Evolutionary conservation across 352 stramenopile genomes (phyloP).

Genomic region (Phytophthora rubi): DNA sequence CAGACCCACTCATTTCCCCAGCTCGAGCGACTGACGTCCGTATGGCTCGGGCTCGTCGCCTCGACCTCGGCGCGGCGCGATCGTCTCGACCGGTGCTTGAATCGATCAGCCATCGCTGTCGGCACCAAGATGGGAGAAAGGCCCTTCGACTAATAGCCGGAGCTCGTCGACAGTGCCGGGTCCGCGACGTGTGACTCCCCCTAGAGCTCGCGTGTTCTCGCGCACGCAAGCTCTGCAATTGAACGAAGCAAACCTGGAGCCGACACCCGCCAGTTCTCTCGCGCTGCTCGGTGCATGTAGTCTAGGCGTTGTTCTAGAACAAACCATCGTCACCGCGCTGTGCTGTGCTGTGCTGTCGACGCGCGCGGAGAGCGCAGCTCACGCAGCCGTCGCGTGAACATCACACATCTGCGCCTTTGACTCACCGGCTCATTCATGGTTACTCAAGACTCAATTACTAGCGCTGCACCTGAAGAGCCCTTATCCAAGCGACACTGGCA

Average conservation of each 20-base stretch:
- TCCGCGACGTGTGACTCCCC: conserved; percentile 22
- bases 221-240: conserved; percentile 36
- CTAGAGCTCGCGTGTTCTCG: conserved; percentile 30
- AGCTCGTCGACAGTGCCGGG: conserved; percentile 12
- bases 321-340: conserved; percentile 7
- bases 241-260: conserved; percentile 23
- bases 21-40: conserved; percentile 17
- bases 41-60: conserved; percentile 18
- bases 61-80: neutral
- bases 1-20: conserved; percentile 39
- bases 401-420: conserved; percentile 9
- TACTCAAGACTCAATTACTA: conserved; percentile 26
- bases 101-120: conserved; percentile 16
- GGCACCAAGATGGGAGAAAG: conserved; percentile 34
- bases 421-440: conserved; percentile 25
- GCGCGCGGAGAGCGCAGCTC: neutral
- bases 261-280: conserved; percentile 3
- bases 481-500: conserved; percentile 12
- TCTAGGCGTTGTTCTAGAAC: conserved; percentile 30
- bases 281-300: conserved; percentile 11
- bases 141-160: conserved; percentile 35
- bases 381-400: neutral
- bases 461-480: conserved; percentile 9
- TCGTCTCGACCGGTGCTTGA: conserved; percentile 1
- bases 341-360: neutral